Evolutionary conservation across 129 eudicot genomes (phyloP).

Genomic region (Erigeron canadensis): DNA sequence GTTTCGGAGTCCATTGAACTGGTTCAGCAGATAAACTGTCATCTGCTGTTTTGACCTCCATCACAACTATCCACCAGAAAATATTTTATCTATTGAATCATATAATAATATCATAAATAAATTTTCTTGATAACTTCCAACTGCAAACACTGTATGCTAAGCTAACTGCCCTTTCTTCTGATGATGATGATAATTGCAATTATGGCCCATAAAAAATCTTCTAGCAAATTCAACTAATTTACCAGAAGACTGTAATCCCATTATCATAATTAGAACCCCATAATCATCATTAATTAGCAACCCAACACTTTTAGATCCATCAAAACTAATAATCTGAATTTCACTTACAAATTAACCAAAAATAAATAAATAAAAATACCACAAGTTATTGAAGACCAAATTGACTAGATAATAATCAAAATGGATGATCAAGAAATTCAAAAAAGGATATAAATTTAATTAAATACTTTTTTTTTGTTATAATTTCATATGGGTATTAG

Average conservation of each 20-base stretch:
- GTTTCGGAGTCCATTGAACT: constrained; percentile 67
- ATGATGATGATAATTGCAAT: neutral
- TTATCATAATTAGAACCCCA: constrained; percentile 53
- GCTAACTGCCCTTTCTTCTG: neutral
- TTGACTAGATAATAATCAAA: constrained; percentile 10
- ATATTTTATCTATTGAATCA: no score
- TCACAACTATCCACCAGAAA: neutral
- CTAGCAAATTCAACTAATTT: constrained; percentile 46
- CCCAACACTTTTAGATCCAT: constrained; percentile 38
- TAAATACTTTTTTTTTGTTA: no score
- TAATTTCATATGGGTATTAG: no score
- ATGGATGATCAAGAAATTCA: neutral
- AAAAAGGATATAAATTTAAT: neutral
- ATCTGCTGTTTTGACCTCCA: constrained; percentile 22
- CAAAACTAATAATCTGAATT: constrained; percentile 1
- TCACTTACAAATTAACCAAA: constrained; percentile 11
- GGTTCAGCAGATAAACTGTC: constrained; percentile 39
- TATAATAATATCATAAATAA: neutral
- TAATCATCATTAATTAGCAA: constrained; percentile 21
- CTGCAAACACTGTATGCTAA: no score
- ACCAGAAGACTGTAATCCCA: constrained; percentile 93
- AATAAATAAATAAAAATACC: neutral
- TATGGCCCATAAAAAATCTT: constrained; percentile 31
- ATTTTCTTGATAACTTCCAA: no score
- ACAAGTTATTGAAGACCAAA: constrained; percentile 8